Conservation (phyloP, 352 stramenopile species). For the Peronospora tabacina region DNA sequence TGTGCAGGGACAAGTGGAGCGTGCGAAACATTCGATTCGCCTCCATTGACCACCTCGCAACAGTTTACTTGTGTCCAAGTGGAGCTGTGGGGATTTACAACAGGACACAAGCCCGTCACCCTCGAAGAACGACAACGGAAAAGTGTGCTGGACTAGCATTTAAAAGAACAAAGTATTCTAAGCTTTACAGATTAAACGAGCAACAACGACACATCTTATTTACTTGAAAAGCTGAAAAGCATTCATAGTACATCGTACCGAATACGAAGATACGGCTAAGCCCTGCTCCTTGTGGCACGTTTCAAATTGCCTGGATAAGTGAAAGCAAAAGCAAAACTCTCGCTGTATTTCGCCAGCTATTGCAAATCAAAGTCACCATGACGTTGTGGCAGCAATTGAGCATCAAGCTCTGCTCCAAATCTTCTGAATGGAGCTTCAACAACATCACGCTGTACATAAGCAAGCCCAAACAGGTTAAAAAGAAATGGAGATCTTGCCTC, state of each 20-base stretch:
- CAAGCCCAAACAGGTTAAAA: constrained; percentile 1
- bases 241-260: constrained; percentile 12
- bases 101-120: constrained; percentile 37
- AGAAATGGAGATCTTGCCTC: no score
- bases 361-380: constrained; percentile 16
- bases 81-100: constrained; percentile 83
- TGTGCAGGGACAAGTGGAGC: constrained; percentile 72
- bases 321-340: constrained; percentile 4
- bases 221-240: constrained; percentile 19
- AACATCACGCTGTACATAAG: constrained; percentile 23
- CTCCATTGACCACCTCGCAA: constrained; percentile 64
- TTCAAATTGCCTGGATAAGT: constrained; percentile 7
- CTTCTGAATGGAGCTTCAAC: constrained; percentile 30
- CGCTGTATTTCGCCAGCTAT: constrained; percentile 4
- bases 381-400: constrained; percentile 19
- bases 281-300: background rate
- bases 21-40: constrained; percentile 84
- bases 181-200: constrained; percentile 3
- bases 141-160: constrained; percentile 58
- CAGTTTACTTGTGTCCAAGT: constrained; percentile 78
- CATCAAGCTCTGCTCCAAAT: constrained; percentile 30
- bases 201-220: constrained; percentile 25
- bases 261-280: background rate
- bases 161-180: constrained; percentile 7
- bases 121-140: constrained; percentile 38